Percentiles rank a stretch among this genome's conserved stretches.
Conservation (phyloP, 169 alveolate species). For the Plasmodium fragile region DNA sequence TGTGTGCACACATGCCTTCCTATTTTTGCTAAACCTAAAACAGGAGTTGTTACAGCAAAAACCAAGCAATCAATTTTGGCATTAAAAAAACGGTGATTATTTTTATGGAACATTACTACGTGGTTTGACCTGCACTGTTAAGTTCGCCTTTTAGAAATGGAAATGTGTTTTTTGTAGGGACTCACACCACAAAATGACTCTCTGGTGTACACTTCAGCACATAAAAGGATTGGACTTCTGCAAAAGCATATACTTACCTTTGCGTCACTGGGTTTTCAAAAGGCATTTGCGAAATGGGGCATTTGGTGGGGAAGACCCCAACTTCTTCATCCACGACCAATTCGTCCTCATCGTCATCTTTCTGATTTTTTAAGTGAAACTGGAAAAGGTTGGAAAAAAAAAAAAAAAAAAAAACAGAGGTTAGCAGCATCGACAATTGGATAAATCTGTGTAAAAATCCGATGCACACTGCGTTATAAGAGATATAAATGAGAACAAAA, state of each 20-base stretch:
- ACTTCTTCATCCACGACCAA: conserved; percentile 80
- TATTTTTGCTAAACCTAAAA: conserved; percentile 80
- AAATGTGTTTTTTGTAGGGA: not conserved
- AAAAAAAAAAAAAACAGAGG: not conserved
- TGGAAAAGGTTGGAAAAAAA: not conserved
- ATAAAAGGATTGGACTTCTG: not conserved
- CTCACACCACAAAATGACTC: not conserved
- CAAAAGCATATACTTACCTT: conserved; percentile 62
- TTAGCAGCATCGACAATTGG: not conserved
- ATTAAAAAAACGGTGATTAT: not conserved
- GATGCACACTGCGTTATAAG: not conserved
- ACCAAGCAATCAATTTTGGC: not conserved
- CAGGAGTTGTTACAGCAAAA: not conserved
- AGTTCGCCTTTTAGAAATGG: not conserved
- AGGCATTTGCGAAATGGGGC: conserved; percentile 85
- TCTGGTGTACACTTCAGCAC: not conserved
- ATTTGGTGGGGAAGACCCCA: conserved; percentile 78
- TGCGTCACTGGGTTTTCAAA: conserved; percentile 86
- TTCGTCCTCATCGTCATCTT: conserved; percentile 79
- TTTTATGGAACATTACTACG: not conserved
- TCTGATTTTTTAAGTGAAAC: conserved; percentile 61
- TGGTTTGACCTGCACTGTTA: not conserved
- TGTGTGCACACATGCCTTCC: conserved; percentile 84
- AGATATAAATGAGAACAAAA: not conserved
- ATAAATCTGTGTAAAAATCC: not conserved